Percentiles rank a stretch among this genome's conserved stretches.
Evolutionary conservation across 2,329 filamentous ascomycete species (phyloP).

Genomic region (Neoscytalidium dimidiatum): DNA sequence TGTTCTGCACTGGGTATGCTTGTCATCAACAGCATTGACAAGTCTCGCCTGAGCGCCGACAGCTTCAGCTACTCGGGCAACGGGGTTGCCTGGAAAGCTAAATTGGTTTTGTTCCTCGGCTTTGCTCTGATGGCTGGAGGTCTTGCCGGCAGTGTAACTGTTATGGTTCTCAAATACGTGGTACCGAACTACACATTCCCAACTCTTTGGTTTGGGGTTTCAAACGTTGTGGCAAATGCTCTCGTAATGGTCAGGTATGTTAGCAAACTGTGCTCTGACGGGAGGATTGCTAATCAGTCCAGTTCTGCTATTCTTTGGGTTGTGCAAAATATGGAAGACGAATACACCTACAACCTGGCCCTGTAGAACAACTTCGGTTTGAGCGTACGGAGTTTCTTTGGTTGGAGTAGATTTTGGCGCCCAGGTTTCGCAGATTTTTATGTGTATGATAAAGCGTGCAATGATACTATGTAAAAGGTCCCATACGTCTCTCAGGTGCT

Average conservation of each 20-base stretch:
- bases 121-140: constrained; percentile 70
- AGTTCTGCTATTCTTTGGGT: constrained; percentile 69
- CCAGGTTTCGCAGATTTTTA: neutral
- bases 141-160: constrained; percentile 66
- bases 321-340: constrained; percentile 72
- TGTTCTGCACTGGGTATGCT: constrained; percentile 71
- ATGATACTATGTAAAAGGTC: too few relatives aligned
- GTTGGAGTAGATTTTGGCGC: neutral
- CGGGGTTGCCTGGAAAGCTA: constrained; percentile 70
- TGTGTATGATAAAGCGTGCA: constrained; percentile 4
- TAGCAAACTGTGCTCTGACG: neutral
- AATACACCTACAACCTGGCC: constrained; percentile 70
- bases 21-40: constrained; percentile 72
- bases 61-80: constrained; percentile 66
- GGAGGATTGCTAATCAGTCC: constrained; percentile 27
- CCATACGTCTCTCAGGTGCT: too few relatives aligned
- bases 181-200: constrained; percentile 61
- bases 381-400: neutral
- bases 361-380: constrained; percentile 44
- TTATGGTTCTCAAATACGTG: constrained; percentile 69
- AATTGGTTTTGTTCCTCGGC: constrained; percentile 67
- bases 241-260: constrained; percentile 68
- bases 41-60: constrained; percentile 64
- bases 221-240: constrained; percentile 65
- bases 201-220: constrained; percentile 67